Evolutionary conservation across 768 basidiomycete genomes (phyloP), one percentile per base, ranked within the genome.

Genomic region (Russula abietina): DNA sequence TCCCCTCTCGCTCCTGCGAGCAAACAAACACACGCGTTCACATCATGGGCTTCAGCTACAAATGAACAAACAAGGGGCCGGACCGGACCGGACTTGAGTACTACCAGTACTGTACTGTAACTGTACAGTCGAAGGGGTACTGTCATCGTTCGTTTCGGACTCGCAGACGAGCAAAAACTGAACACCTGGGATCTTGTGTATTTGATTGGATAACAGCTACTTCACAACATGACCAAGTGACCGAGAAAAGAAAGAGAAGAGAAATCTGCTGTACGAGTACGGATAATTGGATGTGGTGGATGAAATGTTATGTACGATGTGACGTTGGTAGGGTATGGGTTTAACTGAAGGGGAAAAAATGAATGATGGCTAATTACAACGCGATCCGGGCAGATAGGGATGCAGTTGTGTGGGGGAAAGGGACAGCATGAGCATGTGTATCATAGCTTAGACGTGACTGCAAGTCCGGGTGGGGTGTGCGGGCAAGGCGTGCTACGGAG

Each of bases 161-260:
- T 30, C 28, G 28, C 3, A 30, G 28, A 5, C 28, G 3, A 30
- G 28, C 2, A 30, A 30, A 14, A 14, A 14, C 1, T 26, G 24
- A 49, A 49, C 48, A 49, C 22, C 46, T 24, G 24, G 22, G 5
- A 52, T 52, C 30, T 52, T 43, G 30, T 60, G 59, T 7, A 53
- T 54, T 54, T 53, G 39, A 48, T 38, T 17, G 24, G 22, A 16
- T 24, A 54, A 64, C 28, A 54, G 32, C 62, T 64, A 59, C 12
- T 64, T 64, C 57, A 64, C 57, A 64, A 64, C 57, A 59, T 30
- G 62, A 49, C 48, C 48, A 48, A 48, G 19, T 6, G n/a, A 48
- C 43, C n/a, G 41, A 46, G 22, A 28, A 58, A 58, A 33, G 46
- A 52, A 53, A 52, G 38, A 11, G 6, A 56, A 38, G 30, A 51